Evolutionary conservation across 2,329 filamentous ascomycete genomes (phyloP).

Genomic region (Boeremia exigua): DNA sequence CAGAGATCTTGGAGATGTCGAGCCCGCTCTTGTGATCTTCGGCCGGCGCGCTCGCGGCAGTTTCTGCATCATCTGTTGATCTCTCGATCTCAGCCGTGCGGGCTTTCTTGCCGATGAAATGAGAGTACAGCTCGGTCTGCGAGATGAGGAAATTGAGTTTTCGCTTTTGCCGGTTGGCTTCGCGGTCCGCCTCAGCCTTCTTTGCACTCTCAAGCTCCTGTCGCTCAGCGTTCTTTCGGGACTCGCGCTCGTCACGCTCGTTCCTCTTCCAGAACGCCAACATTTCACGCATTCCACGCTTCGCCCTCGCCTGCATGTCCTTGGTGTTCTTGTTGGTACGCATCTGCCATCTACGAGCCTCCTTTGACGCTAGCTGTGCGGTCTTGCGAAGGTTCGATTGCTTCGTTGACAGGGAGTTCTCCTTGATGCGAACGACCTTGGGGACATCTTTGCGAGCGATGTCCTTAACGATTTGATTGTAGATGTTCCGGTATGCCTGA

Average conservation of each 20-base stretch:
- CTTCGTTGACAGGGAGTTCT: slow-evolving; percentile 83
- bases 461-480: slow-evolving; percentile 96
- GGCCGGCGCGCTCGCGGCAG: slow-evolving; percentile 53
- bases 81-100: slow-evolving; percentile 95
- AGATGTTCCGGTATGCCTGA: slow-evolving; percentile 95
- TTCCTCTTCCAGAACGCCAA: slow-evolving; percentile 99
- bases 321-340: slow-evolving; percentile 99
- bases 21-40: slow-evolving; percentile 52
- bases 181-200: slow-evolving; percentile 94
- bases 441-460: slow-evolving; percentile 91
- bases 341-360: slow-evolving; percentile 95
- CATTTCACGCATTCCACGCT: slow-evolving; percentile 99
- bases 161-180: slow-evolving; percentile 95
- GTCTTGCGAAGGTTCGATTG: slow-evolving; percentile 98
- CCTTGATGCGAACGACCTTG: slow-evolving; percentile 88
- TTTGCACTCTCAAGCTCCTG: slow-evolving; percentile 96
- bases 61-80: slow-evolving; percentile 76
- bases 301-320: slow-evolving; percentile 93
- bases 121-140: slow-evolving; percentile 97
- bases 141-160: slow-evolving; percentile 99
- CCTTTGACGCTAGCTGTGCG: slow-evolving; percentile 93
- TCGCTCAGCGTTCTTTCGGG: slow-evolving; percentile 90
- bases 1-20: slow-evolving; percentile 56
- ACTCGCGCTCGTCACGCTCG: slow-evolving; percentile 93
- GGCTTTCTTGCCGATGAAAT: slow-evolving; percentile 99